Base-by-base conservation (phyloP, 495 filamentous ascomycete species). In the Penicillium pulvis region DNA sequence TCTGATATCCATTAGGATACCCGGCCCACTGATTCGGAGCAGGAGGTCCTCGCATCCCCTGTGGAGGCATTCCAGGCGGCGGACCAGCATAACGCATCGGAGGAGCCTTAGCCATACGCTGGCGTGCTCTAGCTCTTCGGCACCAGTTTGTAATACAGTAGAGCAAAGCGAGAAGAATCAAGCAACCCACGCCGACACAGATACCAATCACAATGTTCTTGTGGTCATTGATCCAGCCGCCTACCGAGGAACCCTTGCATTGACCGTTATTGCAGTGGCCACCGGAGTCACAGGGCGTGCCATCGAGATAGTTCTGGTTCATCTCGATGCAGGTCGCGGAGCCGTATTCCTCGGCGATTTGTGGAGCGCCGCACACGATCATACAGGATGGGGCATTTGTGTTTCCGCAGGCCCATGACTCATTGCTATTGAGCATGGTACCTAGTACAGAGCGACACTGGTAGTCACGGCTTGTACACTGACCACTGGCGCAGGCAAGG, bases 261-360 rank as follows among this genome's bases (percentile, higher is more conserved):
- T 79, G 71, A 8, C 91, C 91, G 57, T 92, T 92, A 35, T 60
- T 67, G 70, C 94, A 98, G 47, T 78, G 76, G 6, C 94, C 94
- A 54, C 91, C 90, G 23, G 90, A 87, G 51, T 87, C 82, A 71
- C 94, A 98, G 4, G 85, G 79, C 8, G 94, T 98, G 12, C 94
- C 94, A 68, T 98, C 95, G 41, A 98, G 79, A 76, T 95, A 98
- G 71, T 96, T 93, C 72, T 97, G 92, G 65, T 90, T 84, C 78
- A 94, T 69, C 85, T 89, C 70, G 87, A 96, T 41, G 79, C 80
- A 66, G 2, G 51, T 46, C 3, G 42, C 41, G 6, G 51, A 42
- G 43, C 57, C 45, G 12, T 60, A 68, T 0, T 55, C 14, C 80
- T 80, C 11, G 73, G 85, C 84, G 54, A 93, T 83, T 49, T 83